These are phyloP conservation scores for Candida gorgasii DNA, from an alignment of 805 yeast genomes.

Conservation along the genomic window DNA sequence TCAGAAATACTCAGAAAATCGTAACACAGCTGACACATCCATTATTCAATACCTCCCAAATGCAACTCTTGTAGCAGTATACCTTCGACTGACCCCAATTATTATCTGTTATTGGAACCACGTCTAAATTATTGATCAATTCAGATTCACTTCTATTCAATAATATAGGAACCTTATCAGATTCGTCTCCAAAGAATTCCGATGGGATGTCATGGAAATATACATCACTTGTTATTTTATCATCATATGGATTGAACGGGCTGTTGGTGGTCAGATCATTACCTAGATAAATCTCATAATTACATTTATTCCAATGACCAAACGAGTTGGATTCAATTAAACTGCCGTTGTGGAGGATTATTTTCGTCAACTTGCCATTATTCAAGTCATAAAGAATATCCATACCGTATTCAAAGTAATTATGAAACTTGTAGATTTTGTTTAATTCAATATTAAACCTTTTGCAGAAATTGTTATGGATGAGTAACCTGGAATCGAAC, in stretches of 20 bases:
- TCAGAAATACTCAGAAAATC: slow-evolving; percentile 9
- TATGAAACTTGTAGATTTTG: slow-evolving; percentile 46
- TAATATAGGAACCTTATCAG: slow-evolving; percentile 28
- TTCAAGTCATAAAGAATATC: slow-evolving; percentile 53
- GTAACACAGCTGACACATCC: slow-evolving; percentile 16
- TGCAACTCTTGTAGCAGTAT: slow-evolving; percentile 40
- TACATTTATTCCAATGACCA: slow-evolving; percentile 53
- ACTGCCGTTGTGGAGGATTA: slow-evolving; percentile 53
- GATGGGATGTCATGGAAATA: slow-evolving; percentile 32
- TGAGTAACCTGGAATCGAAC: slow-evolving; percentile 44
- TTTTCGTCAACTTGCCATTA: slow-evolving; percentile 42
- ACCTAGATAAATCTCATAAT: slow-evolving; percentile 35
- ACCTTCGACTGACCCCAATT: slow-evolving; percentile 46
- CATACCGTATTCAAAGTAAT: slow-evolving; percentile 55
- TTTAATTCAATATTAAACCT: slow-evolving; percentile 15
- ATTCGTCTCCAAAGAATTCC: slow-evolving; percentile 20
- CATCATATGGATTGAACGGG: slow-evolving; percentile 12
- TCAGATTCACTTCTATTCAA: slow-evolving; percentile 43
- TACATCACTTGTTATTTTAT: slow-evolving; percentile 23
- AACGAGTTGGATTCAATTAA: slow-evolving; percentile 52
- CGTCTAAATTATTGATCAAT: slow-evolving; percentile 28
- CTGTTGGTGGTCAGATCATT: not conserved
- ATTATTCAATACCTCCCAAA: slow-evolving; percentile 43
- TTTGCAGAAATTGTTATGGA: slow-evolving; percentile 33
- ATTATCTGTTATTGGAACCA: slow-evolving; percentile 18